Conservation (phyloP, 306 rosid species). For the Lathyrus tuberosus region DNA sequence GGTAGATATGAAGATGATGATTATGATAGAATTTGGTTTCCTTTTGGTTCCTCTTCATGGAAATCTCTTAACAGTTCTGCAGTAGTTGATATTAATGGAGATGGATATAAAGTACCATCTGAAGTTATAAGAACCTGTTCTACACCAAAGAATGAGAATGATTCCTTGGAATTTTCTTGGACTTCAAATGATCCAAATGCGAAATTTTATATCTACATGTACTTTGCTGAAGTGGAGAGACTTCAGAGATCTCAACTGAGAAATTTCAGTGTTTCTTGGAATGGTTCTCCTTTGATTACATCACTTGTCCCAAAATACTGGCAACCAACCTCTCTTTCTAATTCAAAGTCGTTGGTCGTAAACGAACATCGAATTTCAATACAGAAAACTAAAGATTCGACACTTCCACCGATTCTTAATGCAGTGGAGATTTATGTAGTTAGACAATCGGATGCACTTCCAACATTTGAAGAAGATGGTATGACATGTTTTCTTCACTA, state of each 20-base stretch:
- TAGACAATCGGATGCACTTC: too few species aligned
- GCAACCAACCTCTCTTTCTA: too few species aligned
- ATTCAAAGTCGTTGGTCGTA: too few species aligned
- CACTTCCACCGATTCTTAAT: conserved; percentile 70
- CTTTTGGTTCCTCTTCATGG: conserved; percentile 46
- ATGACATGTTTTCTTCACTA: conserved; percentile 33
- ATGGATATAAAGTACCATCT: conserved; percentile 57
- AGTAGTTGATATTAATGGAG: conserved; percentile 37
- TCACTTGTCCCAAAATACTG: too few species aligned
- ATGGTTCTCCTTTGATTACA: too few species aligned
- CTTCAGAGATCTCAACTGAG: too few species aligned
- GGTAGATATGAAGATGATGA: too few species aligned
- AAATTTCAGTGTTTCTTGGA: too few species aligned
- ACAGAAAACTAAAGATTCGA: too few species aligned
- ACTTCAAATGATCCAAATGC: conserved; percentile 41
- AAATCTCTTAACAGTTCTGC: conserved; percentile 47
- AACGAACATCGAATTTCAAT: too few species aligned
- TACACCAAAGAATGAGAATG: conserved; percentile 45
- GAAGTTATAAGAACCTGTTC: conserved; percentile 63
- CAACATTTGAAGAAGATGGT: too few species aligned
- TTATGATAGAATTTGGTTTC: too few species aligned
- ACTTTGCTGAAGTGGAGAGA: conserved; percentile 60
- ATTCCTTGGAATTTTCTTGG: conserved; percentile 57
- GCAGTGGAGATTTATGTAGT: conserved; percentile 61
- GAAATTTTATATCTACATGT: conserved; percentile 54